Evolutionary conservation across 345 rosid species (phyloP).

Genomic region (Gossypium stocksii): DNA sequence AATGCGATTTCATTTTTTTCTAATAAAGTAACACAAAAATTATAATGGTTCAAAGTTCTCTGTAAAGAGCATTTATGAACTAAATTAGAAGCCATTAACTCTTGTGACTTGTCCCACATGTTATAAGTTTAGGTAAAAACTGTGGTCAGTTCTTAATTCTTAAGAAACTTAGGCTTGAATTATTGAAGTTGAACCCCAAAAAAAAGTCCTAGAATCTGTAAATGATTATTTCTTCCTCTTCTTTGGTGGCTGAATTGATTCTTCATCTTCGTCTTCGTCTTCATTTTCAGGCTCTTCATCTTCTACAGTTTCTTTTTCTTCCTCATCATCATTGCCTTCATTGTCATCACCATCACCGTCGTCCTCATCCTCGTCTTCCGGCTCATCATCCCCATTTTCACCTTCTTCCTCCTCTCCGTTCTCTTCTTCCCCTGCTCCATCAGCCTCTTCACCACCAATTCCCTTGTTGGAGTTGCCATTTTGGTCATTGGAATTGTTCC

Average conservation of each 20-base stretch:
- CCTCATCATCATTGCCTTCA: neutral
- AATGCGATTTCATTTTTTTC: no score
- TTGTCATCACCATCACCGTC: neutral
- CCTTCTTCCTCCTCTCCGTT: neutral
- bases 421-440: conserved; percentile 3
- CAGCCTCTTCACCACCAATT: neutral
- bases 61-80: no score
- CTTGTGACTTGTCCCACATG: no score
- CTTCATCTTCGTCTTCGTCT: neutral
- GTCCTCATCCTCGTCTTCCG: neutral
- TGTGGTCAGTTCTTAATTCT: no score
- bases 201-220: no score
- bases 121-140: no score
- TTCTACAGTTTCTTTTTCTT: neutral
- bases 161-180: no score
- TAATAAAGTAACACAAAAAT: no score
- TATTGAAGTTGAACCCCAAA: no score
- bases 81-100: no score
- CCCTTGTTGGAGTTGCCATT: conserved; percentile 8
- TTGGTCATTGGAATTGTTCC: neutral
- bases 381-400: neutral
- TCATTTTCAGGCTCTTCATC: conserved; percentile 5
- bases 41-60: no score
- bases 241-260: neutral
- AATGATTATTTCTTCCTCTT: neutral